Conservation (phyloP, 1,139 yeast genomes). For the Candida gigantensis region DNA sequence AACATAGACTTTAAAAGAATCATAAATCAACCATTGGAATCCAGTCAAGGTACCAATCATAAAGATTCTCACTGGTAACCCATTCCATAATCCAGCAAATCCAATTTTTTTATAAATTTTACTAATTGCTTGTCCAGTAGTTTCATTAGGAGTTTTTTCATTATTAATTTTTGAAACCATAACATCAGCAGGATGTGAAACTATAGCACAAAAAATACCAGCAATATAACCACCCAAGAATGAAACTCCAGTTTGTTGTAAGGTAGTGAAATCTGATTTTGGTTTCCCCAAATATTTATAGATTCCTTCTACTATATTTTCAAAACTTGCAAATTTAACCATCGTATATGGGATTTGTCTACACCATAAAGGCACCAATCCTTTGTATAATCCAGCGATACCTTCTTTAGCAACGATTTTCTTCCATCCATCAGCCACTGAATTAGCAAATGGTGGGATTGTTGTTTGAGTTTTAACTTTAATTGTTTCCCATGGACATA, state of each 20-base stretch:
- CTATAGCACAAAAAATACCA: slow-evolving; percentile 91
- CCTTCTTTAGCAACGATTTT: slow-evolving; percentile 72
- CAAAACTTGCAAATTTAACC: slow-evolving; percentile 94
- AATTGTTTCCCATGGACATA: slow-evolving; percentile 93
- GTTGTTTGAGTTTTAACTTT: slow-evolving; percentile 93
- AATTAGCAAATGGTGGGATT: slow-evolving; percentile 73
- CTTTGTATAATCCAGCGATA: slow-evolving; percentile 74
- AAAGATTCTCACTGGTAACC: slow-evolving; percentile 87
- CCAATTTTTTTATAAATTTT: slow-evolving; percentile 84
- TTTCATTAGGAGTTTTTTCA: slow-evolving; percentile 67
- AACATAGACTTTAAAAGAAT: slow-evolving; percentile 85
- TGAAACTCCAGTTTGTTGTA: slow-evolving; percentile 88
- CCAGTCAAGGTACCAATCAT: slow-evolving; percentile 98
- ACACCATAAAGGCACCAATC: slow-evolving; percentile 87
- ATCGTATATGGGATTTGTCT: slow-evolving; percentile 96
- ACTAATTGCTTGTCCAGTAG: slow-evolving; percentile 62
- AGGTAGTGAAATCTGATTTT: slow-evolving; percentile 36
- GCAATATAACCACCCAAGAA: slow-evolving; percentile 95
- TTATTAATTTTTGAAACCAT: slow-evolving; percentile 91
- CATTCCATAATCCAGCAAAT: slow-evolving; percentile 90
- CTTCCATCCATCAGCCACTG: slow-evolving; percentile 65
- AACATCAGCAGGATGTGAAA: slow-evolving; percentile 96
- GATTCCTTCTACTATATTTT: slow-evolving; percentile 77
- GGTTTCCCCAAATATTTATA: slow-evolving; percentile 55
- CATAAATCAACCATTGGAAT: slow-evolving; percentile 94